Base-by-base conservation (phyloP, 345 rosid genomes). In the Gossypioides kirkii region DNA sequence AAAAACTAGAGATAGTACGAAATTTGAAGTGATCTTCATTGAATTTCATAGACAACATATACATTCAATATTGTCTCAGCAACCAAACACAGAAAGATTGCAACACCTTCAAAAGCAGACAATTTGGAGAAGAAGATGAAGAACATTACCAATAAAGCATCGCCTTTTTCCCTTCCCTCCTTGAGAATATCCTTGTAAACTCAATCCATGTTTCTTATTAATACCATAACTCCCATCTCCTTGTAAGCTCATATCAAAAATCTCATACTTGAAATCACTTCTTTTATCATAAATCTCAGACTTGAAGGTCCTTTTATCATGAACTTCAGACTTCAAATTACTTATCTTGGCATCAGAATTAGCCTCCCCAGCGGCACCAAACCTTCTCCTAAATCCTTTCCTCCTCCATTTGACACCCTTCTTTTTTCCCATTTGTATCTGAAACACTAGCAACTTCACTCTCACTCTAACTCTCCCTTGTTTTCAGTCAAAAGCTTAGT, bases 181-280 rank as follows among this genome's bases (percentile, higher is more conserved):
- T 59, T 6, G 26, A 18, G 14, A 43, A n/a, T 23, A 9, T 3
- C 41, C 10, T 12, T 58, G 16, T 28, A 25, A 38, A 32, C 38
- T 32, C 38, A 32, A 66, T 43, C 47, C 56, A 16, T 55, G 70
- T 41, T 64, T 62, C 28, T 52, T 36, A 58, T 71, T 70, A 61
- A 87, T 60, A 20, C 80, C 76, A 67, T 82, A 83, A 64, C 70
- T 79, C 10, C 87, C 87, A 76, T 83, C 85, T 32, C 43, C 63
- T 28, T 59, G 82, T 81, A 85, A 74, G 54, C 58, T 84, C 86
- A 85, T 74, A 71, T 85, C 86, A 70, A 72, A 76, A 73, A 65
- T 76, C 38, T 42, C 69, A 42, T 52, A 20, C 49, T 42, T 64
- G n/a, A 64, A 62, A 41, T 62, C 20, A 62, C 17, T 62, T 41